Evolutionary conservation across 148 eudicot genomes (phyloP), one percentile per base, ranked within the genome.

Genomic region (Linanthus parryae): DNA sequence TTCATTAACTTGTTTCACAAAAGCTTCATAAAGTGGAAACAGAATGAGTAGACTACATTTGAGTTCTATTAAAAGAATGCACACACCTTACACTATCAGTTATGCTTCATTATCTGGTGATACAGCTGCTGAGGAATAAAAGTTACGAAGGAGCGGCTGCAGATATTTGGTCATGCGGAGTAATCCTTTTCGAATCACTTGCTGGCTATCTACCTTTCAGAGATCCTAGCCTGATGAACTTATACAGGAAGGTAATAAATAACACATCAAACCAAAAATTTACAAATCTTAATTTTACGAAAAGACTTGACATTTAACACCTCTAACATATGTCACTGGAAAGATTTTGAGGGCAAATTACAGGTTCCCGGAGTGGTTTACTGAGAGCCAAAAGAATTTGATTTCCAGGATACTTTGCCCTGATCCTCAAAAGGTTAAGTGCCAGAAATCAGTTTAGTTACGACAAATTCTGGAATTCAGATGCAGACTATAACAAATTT

Each of bases 91-190:
- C 12, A 19, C 48, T 19, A 24, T 9, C 17, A 5, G 15, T 2
- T 56, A 56, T 43, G 14, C 30, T 55, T 56, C 44, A 37, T 44
- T 63, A 9, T 30, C 13, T 47, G 48, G 27, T 27, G n/a, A 53
- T 46, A 40, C 67, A 81, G 87, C 70, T 80, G 28, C 66, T 80
- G 21, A 56, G 27, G 36, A 67, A 68, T 21, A 70, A 63, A 56
- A 74, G 72, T 14, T 81, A 81, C 16, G 83, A 81, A 14, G 87
- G 87, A 45, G 80, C 83, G 31, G 80, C 75, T 11, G 87, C 80
- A 38, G 87, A 81, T 57, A 60, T 71, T 24, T 81, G 87, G 87
- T 65, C 87, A 14, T 81, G 87, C 57, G 87, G 87, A 59, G 83
- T 81, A 25, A 66, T 81, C 49, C 68, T 81, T 35, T 81, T 67